These are phyloP conservation scores for Yamadazyma sp. DNA, from an alignment of 805 yeast species.

Conservation along the genomic window DNA sequence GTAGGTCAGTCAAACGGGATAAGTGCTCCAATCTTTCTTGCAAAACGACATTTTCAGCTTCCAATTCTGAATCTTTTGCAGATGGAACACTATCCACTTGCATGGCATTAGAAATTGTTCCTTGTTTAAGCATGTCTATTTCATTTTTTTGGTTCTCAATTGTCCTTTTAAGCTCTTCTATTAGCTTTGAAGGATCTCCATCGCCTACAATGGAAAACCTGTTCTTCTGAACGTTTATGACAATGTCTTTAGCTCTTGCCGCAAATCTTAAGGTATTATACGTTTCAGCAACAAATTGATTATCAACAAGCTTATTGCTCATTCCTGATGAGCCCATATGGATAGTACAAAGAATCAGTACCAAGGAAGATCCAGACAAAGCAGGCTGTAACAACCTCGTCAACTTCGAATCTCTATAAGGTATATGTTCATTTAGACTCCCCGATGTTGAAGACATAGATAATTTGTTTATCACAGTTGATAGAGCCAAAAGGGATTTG, in stretches of 20 bases:
- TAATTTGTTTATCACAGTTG: slow-evolving; percentile 87
- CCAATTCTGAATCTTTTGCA: slow-evolving; percentile 27
- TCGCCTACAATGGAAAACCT: slow-evolving; percentile 41
- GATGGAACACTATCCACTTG: slow-evolving; percentile 3
- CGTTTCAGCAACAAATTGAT: slow-evolving; percentile 68
- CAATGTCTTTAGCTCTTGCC: slow-evolving; percentile 85
- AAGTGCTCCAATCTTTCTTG: slow-evolving; percentile 70
- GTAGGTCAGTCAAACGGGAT: slow-evolving; percentile 62
- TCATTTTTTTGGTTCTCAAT: slow-evolving; percentile 63
- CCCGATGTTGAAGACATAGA: slow-evolving; percentile 40
- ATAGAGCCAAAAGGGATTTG: slow-evolving; percentile 83
- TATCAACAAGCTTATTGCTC: slow-evolving; percentile 20
- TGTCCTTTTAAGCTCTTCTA: slow-evolving; percentile 57
- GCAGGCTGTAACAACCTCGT: slow-evolving; percentile 92
- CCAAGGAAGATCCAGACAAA: slow-evolving; percentile 79
- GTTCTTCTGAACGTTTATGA: slow-evolving; percentile 61
- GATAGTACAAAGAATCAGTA: slow-evolving; percentile 84
- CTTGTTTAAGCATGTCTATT: slow-evolving; percentile 36
- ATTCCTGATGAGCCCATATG: slow-evolving; percentile 50
- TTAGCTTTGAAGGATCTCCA: slow-evolving; percentile 32
- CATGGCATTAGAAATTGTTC: slow-evolving; percentile 3
- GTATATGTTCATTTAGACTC: slow-evolving; percentile 60
- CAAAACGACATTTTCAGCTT: slow-evolving; percentile 63
- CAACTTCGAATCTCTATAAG: slow-evolving; percentile 89
- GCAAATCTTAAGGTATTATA: slow-evolving; percentile 88